Conservation (phyloP, 805 yeast genomes). For the Middelhovenomyces tepae region DNA sequence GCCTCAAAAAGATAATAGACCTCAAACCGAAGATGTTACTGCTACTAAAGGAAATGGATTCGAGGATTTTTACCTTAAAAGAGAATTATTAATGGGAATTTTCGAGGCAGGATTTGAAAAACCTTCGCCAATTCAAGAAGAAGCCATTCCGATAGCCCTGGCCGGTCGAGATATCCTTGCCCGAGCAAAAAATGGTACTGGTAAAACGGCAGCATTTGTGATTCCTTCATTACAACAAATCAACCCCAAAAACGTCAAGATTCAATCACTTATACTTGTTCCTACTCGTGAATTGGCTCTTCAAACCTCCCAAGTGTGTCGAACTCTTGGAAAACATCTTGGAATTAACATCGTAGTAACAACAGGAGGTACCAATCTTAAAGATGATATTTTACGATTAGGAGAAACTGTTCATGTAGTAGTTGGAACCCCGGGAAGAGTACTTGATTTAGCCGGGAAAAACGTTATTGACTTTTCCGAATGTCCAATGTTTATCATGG, state of each 20-base stretch:
- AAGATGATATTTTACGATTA: constrained; percentile 89
- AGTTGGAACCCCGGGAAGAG: constrained; percentile 98
- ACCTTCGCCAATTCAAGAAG: constrained; percentile 97
- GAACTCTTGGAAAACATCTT: constrained; percentile 89
- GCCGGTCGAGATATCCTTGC: constrained; percentile 95
- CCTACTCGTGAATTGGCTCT: constrained; percentile 98
- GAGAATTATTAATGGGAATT: constrained; percentile 95
- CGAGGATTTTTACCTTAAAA: constrained; percentile 84
- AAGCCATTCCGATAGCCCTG: constrained; percentile 89
- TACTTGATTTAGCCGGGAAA: constrained; percentile 86
- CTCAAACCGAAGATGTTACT: constrained; percentile 93
- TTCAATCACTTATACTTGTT: constrained; percentile 87
- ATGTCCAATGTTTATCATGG: constrained; percentile 89
- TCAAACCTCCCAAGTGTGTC: constrained; percentile 95
- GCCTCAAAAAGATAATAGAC: constrained; percentile 84
- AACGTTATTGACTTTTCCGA: constrained; percentile 77
- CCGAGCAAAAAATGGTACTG: constrained; percentile 97
- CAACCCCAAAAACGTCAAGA: constrained; percentile 73
- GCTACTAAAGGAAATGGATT: constrained; percentile 84
- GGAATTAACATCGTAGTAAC: constrained; percentile 93
- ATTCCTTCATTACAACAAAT: constrained; percentile 87
- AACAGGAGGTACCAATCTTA: constrained; percentile 92
- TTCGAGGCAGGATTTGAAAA: constrained; percentile 98
- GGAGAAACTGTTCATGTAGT: constrained; percentile 88
- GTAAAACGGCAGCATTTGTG: constrained; percentile 95